These are phyloP conservation scores for Onygenales sp. DNA, from an alignment of 2,329 filamentous ascomycete species.

Conservation along the genomic window DNA sequence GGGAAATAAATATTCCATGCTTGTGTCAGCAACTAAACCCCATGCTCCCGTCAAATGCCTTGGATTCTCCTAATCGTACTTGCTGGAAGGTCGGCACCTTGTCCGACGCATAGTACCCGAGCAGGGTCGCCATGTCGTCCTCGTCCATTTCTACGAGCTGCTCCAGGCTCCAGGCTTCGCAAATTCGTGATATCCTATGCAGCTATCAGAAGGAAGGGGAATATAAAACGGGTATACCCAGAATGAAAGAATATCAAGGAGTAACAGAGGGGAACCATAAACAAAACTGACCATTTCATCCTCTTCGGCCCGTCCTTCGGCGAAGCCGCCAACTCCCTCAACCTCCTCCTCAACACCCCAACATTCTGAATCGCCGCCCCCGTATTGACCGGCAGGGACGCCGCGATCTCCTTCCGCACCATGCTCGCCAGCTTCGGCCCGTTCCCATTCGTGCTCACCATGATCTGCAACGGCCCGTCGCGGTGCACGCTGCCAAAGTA, in stretches of 20 bases:
- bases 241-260: neutral
- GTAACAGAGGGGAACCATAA: neutral
- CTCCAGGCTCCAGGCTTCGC: constrained; percentile 68
- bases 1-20: no score
- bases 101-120: constrained; percentile 52
- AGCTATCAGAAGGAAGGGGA: constrained; percentile 3
- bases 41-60: constrained; percentile 19
- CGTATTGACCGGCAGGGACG: constrained; percentile 63
- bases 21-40: constrained; percentile 13
- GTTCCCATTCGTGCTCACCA: constrained; percentile 98
- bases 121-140: constrained; percentile 65
- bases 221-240: neutral
- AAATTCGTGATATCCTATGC: constrained; percentile 71
- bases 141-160: constrained; percentile 69
- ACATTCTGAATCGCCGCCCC: constrained; percentile 81
- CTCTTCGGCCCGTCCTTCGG: constrained; percentile 69
- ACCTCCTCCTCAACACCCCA: constrained; percentile 65
- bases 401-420: constrained; percentile 73
- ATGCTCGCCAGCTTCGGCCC: constrained; percentile 84
- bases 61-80: constrained; percentile 10
- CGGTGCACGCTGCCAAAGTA: constrained; percentile 96
- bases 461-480: constrained; percentile 90
- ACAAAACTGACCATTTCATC: constrained; percentile 66
- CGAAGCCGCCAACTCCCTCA: constrained; percentile 66
- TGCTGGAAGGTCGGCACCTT: constrained; percentile 14